Evolutionary conservation across 2,329 filamentous ascomycete species (phyloP).

Genomic region (Sclerotiophoma versabilis): DNA sequence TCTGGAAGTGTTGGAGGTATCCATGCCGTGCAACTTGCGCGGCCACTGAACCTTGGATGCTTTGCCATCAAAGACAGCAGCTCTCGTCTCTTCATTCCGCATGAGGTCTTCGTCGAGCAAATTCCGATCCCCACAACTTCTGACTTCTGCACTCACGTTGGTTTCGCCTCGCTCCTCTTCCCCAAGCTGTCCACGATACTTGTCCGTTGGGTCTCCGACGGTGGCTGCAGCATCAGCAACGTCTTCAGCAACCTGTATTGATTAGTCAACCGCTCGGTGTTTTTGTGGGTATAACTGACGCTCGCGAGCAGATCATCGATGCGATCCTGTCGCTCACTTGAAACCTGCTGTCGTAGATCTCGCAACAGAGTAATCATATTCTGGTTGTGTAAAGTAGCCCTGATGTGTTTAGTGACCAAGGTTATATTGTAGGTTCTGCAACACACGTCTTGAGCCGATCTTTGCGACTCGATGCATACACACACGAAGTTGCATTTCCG

Average conservation of each 20-base stretch:
- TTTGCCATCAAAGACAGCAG: slow-evolving; percentile 36
- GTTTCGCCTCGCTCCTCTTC: slow-evolving; percentile 26
- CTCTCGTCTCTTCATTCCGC: slow-evolving; percentile 28
- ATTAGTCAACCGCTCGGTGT: slow-evolving; percentile 1
- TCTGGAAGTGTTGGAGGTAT: background rate
- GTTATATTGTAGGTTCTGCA: background rate
- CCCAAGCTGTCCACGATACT: slow-evolving; percentile 5
- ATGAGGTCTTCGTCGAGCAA: slow-evolving; percentile 34
- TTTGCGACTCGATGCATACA: slow-evolving; percentile 45
- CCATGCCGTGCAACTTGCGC: slow-evolving; percentile 23
- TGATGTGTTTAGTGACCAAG: slow-evolving; percentile 16
- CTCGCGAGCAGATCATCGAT: slow-evolving; percentile 32
- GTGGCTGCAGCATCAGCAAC: slow-evolving; percentile 28
- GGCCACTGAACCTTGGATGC: slow-evolving; percentile 37
- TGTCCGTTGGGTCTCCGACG: slow-evolving; percentile 21
- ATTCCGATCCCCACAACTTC: slow-evolving; percentile 35
- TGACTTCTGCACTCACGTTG: slow-evolving; percentile 31
- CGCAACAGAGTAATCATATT: slow-evolving; percentile 38
- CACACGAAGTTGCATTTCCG: slow-evolving; percentile 35
- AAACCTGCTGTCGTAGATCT: slow-evolving; percentile 25
- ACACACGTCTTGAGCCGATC: slow-evolving; percentile 46
- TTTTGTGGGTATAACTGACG: slow-evolving; percentile 13
- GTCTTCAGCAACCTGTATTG: slow-evolving; percentile 25
- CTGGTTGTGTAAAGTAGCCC: slow-evolving; percentile 38
- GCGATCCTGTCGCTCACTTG: slow-evolving; percentile 14